Percentiles rank a stretch among this genome's conserved stretches.
phyloP scores from a whole-genome alignment of 2,329 filamentous ascomycete species.

The Calycina herbarum region DNA sequence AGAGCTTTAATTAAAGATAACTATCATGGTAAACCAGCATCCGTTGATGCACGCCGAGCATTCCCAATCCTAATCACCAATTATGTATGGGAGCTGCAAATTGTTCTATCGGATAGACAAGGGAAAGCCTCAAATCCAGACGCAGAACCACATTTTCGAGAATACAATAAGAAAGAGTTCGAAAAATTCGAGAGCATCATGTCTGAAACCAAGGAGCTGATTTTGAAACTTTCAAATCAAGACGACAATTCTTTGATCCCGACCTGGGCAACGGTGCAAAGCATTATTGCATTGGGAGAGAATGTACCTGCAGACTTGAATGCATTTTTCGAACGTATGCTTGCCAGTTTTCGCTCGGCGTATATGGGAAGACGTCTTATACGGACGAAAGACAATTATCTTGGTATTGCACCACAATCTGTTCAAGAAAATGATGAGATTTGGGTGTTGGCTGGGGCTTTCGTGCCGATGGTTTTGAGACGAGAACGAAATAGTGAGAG shows the following conservation, averaged over 20 bases:
- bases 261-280: conserved; percentile 1
- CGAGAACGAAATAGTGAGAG: not conserved
- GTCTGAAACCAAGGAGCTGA: not conserved
- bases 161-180: not conserved
- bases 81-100: conserved; percentile 3
- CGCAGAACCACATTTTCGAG: not conserved
- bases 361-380: conserved; percentile 20
- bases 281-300: not conserved
- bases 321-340: not conserved
- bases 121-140: not conserved
- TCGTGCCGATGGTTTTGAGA: conserved; percentile 13
- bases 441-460: conserved; percentile 9
- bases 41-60: not conserved
- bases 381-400: conserved; percentile 6
- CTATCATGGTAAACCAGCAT: conserved; percentile 12
- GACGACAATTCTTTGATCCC: conserved; percentile 1
- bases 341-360: conserved; percentile 13
- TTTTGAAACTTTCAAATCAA: not conserved
- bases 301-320: not conserved
- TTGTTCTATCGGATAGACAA: not conserved
- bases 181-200: not conserved
- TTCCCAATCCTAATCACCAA: conserved; percentile 11
- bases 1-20: conserved; percentile 20
- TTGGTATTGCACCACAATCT: conserved; percentile 11
- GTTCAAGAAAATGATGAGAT: conserved; percentile 4